Evolutionary conservation across 805 yeast species (phyloP), one percentile per base, ranked within the genome.

Genomic region (Kurtzmaniella cleridarum): DNA sequence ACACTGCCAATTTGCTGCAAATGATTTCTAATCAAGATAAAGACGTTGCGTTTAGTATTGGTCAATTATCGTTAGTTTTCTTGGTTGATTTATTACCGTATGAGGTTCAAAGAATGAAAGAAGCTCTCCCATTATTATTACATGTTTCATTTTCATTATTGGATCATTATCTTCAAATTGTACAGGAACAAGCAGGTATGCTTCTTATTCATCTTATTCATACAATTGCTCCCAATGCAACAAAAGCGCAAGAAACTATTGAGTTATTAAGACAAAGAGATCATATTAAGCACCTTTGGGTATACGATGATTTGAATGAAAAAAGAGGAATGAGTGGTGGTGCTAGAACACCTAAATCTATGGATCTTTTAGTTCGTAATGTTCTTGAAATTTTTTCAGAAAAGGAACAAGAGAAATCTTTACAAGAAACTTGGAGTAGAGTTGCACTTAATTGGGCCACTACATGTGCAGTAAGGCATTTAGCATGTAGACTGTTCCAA

Each of bases 401-500:
- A 0, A 58, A 69, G 0, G 16, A 18, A 15, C 33, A 15, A 11
- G 60, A 64, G 17, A 60, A 64, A 1, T 75, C 80, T 1, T 64
- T 89, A 30, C 95, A 84, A 54, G 75, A 75, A 31, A 85, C 82
- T 36, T 93, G 98, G 98, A 82, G 95, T 36, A 66, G 81, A 27
- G 78, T 76, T 3, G 83, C 98, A 0, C 67, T 95, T 27, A 71
- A 75, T 23, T 93, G 98, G 98, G 97, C 98, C 0, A 93, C 98
- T 0, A 82, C 96, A 1, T 93, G 98, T 64, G 95, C 97, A 2
- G 98, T 91, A 2, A 74, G 97, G 53, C 99, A 95, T 56, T 77
- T 93, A 48, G 98, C 99, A 0, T 93, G 98, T 48, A 75, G 98
- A 18, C 90, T 98, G 0, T 91, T 95, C 61, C 98, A 93, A 56